phyloP scores from a whole-genome alignment of 2,329 filamentous ascomycete species.

The Trichoderma polysporum region DNA sequence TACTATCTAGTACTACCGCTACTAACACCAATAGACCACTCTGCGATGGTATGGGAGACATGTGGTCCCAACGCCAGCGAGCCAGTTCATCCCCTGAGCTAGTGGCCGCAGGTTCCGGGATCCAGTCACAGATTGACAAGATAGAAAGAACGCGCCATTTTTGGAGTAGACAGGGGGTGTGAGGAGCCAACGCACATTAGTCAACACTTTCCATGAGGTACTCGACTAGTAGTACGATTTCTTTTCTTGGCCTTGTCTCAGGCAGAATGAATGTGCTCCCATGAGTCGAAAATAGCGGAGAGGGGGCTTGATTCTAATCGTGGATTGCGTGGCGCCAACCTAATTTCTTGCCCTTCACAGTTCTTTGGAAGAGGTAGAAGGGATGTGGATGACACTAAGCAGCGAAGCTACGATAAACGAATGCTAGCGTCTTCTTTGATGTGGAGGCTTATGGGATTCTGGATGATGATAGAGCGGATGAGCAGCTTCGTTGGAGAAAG shows the following conservation, averaged over 20 bases:
- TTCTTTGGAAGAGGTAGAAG: constrained; percentile 6
- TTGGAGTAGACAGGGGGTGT: constrained; percentile 1
- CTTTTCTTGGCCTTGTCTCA: neutral
- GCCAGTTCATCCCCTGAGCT: constrained; percentile 21
- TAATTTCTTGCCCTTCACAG: neutral
- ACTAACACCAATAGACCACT: neutral
- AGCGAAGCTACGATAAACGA: constrained; percentile 11
- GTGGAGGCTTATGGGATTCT: constrained; percentile 13
- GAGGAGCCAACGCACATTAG: constrained; percentile 1
- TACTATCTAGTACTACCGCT: neutral
- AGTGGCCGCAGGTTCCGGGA: constrained; percentile 20
- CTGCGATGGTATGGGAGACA: neutral
- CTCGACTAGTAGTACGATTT: neutral
- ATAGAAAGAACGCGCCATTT: constrained; percentile 18
- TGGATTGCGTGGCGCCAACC: constrained; percentile 9
- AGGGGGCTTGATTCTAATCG: constrained; percentile 10
- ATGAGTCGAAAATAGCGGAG: constrained; percentile 2
- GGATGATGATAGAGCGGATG: neutral
- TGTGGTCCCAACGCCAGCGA: constrained; percentile 8
- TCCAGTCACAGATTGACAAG: constrained; percentile 19
- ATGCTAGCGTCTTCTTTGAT: neutral
- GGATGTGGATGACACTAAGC: constrained; percentile 11
- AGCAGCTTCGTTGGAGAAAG: neutral
- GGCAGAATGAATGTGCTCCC: neutral
- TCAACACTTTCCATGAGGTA: neutral